phyloP scores from a whole-genome alignment of 108 stramenopile genomes.

The Fragilaria radians region DNA sequence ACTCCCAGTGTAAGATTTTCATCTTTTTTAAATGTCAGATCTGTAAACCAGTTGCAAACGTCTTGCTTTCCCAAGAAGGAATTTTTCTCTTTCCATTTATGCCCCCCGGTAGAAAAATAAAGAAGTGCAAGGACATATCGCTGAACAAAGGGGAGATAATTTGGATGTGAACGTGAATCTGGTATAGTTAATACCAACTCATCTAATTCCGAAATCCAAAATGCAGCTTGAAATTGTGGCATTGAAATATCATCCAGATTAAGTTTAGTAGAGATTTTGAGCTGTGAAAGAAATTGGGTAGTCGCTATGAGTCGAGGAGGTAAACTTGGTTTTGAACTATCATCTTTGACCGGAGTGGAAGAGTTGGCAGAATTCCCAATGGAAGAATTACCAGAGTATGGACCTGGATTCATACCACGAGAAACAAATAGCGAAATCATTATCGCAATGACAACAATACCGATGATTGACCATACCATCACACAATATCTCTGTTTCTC shows the following conservation, averaged over 20 bases:
- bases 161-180: not conserved
- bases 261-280: not conserved
- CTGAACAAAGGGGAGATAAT: slow-evolving; percentile 1
- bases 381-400: not conserved
- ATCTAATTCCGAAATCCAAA: slow-evolving; percentile 7
- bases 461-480: not conserved
- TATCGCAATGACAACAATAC: not conserved
- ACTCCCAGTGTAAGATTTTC: not conserved
- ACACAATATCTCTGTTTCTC: not conserved
- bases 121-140: slow-evolving; percentile 25
- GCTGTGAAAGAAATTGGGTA: not conserved
- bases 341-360: too few species aligned
- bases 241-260: not conserved
- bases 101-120: slow-evolving; percentile 28
- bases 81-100: slow-evolving; percentile 15
- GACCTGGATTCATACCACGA: not conserved
- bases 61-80: slow-evolving; percentile 19
- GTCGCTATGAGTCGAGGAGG: not conserved
- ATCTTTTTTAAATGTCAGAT: not conserved
- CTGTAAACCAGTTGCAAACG: slow-evolving; percentile 28
- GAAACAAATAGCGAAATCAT: not conserved
- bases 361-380: too few species aligned
- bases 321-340: not conserved
- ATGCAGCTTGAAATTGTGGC: slow-evolving; percentile 1
- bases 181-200: not conserved